Conservation (phyloP, 306 rosid species). For the Malus fusca region DNA sequence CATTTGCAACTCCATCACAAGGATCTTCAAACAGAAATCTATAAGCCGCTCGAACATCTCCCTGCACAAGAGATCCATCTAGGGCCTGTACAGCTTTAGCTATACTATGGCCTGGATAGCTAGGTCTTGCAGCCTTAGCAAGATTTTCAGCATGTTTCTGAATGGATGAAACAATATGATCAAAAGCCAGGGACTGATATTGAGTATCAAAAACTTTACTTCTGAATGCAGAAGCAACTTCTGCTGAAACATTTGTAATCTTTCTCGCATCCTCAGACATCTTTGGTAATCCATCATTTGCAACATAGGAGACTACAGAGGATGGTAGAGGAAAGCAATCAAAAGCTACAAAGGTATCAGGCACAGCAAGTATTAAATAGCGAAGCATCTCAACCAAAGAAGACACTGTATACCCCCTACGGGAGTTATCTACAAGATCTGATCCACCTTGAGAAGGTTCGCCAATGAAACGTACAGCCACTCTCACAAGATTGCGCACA, state of each 20-base stretch:
- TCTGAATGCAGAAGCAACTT: slow-evolving; percentile 36
- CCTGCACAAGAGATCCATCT: slow-evolving; percentile 68
- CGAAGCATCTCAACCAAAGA: slow-evolving; percentile 86
- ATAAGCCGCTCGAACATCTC: slow-evolving; percentile 60
- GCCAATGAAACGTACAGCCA: slow-evolving; percentile 60
- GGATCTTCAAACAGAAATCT: slow-evolving; percentile 73
- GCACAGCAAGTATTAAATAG: slow-evolving; percentile 68
- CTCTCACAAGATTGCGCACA: slow-evolving; percentile 74
- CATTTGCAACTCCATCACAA: slow-evolving; percentile 54
- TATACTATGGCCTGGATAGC: slow-evolving; percentile 59
- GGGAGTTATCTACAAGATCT: slow-evolving; percentile 86
- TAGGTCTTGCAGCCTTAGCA: slow-evolving; percentile 67
- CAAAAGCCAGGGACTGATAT: slow-evolving; percentile 66
- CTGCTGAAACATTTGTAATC: slow-evolving; percentile 47
- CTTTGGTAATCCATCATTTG: slow-evolving; percentile 63
- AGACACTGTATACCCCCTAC: slow-evolving; percentile 75
- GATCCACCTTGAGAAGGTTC: slow-evolving; percentile 94
- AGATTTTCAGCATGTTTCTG: slow-evolving; percentile 62
- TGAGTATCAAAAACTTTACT: slow-evolving; percentile 65
- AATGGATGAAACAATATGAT: slow-evolving; percentile 58
- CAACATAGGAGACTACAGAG: slow-evolving; percentile 52
- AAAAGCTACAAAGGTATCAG: slow-evolving; percentile 87
- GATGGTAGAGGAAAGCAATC: slow-evolving; percentile 93
- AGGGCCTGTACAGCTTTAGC: slow-evolving; percentile 73
- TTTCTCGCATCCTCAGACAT: slow-evolving; percentile 51